Base-by-base conservation (phyloP, 345 rosid species). In the Gossypium arboreum region DNA sequence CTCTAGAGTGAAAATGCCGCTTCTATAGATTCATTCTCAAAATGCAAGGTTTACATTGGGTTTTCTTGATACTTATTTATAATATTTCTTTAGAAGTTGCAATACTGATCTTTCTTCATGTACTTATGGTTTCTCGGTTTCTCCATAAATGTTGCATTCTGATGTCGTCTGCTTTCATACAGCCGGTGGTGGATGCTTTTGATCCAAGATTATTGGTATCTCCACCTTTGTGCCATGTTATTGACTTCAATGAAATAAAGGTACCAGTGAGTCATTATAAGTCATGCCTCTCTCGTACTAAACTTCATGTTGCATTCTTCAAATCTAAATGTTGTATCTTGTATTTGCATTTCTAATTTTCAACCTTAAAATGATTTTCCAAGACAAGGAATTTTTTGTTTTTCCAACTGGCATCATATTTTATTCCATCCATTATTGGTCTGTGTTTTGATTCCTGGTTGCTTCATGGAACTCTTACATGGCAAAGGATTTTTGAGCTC, bases 151-250 rank as follows among this genome's bases (percentile, higher is more conserved):
- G 15, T 27, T n/a, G 13, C 25, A 22, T 68, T 60, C 27, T 15
- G 61, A 69, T 51, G 74, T 24, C 43, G 44, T 76, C 80, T 43
- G 27, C 77, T 48, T 78, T 73, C 43, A 17, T 74, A 55, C 85
- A 95, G 99, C 99, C 99, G 45, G 99, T 95, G 76, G 98, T 95
- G 75, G 99, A 95, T 90, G 97, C 99, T 62, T 95, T 93, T 84
- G 99, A 95, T 86, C 98, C 99, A 55, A 95, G 99, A 79, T 75
- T 95, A 77, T 83, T 95, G 85, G 99, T 93, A 77, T 91, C 97
- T 78, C 84, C 97, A 78, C 85, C 94, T 1, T 75, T 82, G 62
- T 84, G 70, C 73, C 99, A 95, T 70, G 80, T 75, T 65, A 77
- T 95, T 78, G 91, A 93, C 80, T 95, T 95, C 70, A 83, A 87